A percentile compares a stretch with the other conserved stretches of the same genome.
These are phyloP conservation scores for Fusarium anguioides DNA, from an alignment of 2,329 filamentous ascomycete genomes.

Conservation along the genomic window DNA sequence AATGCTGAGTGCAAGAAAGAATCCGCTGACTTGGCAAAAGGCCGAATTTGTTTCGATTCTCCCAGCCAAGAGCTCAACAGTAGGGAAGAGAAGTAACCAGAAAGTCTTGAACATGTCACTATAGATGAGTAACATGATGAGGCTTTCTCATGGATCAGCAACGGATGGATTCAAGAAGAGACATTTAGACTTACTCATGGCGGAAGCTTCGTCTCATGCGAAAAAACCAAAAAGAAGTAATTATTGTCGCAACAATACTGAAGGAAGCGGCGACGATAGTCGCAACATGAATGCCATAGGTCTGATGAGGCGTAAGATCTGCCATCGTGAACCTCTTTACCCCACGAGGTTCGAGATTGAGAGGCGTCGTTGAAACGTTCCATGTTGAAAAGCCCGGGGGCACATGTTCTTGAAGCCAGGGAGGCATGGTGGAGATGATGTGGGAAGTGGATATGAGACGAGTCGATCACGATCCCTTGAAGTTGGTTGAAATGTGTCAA, in stretches of 20 bases:
- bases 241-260: constrained; percentile 66
- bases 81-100: constrained; percentile 74
- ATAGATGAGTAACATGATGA: constrained; percentile 79
- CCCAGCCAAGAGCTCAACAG: constrained; percentile 66
- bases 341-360: constrained; percentile 24
- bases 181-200: constrained; percentile 59
- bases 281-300: constrained; percentile 40
- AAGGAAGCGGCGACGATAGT: constrained; percentile 58
- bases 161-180: not conserved
- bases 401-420: constrained; percentile 27
- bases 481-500: constrained; percentile 7
- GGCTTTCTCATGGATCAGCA: constrained; percentile 56
- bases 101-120: constrained; percentile 77
- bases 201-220: constrained; percentile 80
- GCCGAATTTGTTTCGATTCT: constrained; percentile 60
- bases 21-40: constrained; percentile 77
- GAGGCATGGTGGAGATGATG: constrained; percentile 30
- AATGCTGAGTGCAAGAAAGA: constrained; percentile 73
- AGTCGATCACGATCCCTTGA: constrained; percentile 4
- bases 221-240: constrained; percentile 77
- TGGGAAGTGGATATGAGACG: constrained; percentile 5
- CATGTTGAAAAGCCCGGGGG: constrained; percentile 22
- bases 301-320: constrained; percentile 31
- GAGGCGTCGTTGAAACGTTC: constrained; percentile 7
- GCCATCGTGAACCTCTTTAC: constrained; percentile 31